A percentile compares a stretch with the other conserved stretches of the same genome.
Evolutionary conservation across 75 land plant species (phyloP).

Genomic region (Isoetes taiwanensis): DNA sequence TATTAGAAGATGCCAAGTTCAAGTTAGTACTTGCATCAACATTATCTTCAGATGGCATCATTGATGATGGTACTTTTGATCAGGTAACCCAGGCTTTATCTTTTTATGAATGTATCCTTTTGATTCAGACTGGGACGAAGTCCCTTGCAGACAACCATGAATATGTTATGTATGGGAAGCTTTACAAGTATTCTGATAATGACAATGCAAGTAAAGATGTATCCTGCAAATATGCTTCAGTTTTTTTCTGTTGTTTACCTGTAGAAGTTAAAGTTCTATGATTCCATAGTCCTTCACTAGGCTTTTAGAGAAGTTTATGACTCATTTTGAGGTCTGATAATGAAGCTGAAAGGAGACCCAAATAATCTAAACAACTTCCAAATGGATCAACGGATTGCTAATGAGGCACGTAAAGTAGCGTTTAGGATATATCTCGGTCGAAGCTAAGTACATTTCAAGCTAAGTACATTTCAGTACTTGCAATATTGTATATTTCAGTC

Average conservation of each 20-base stretch:
- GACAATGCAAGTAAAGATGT: too few species aligned
- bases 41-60: slow-evolving; percentile 59
- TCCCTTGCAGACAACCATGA: slow-evolving; percentile 84
- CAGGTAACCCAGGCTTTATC: slow-evolving; percentile 22
- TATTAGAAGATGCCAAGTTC: slow-evolving; percentile 49
- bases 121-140: slow-evolving; percentile 38
- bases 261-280: too few species aligned
- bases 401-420: slow-evolving; percentile 71
- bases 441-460: too few species aligned
- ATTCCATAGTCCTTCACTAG: too few species aligned
- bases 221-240: too few species aligned
- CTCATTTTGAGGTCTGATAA: slow-evolving; percentile 84
- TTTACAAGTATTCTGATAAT: slow-evolving; percentile 60
- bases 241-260: too few species aligned
- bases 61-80: slow-evolving; percentile 51
- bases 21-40: slow-evolving; percentile 57
- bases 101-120: too few species aligned
- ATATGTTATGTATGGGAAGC: slow-evolving; percentile 91
- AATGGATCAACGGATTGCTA: slow-evolving; percentile 71
- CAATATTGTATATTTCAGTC: too few species aligned
- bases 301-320: slow-evolving; percentile 72
- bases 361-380: slow-evolving; percentile 41
- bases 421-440: too few species aligned
- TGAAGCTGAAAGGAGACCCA: slow-evolving; percentile 65
- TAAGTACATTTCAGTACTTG: too few species aligned